Evolutionary conservation across 2,329 filamentous ascomycete species (phyloP), one percentile per base, ranked within the genome.

Genomic region (Alternaria dauci): DNA sequence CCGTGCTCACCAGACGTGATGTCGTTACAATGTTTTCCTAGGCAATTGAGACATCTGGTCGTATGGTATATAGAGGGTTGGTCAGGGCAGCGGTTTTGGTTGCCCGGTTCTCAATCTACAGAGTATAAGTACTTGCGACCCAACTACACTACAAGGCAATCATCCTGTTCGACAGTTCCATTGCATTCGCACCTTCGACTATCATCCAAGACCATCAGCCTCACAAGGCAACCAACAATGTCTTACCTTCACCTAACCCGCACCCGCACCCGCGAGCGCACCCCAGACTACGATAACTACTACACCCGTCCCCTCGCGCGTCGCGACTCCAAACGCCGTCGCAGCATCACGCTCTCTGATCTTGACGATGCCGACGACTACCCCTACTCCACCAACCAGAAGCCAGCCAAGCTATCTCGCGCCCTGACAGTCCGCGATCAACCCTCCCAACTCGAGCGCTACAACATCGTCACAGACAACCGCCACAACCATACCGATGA

Each of bases 371-470:
- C 39, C 20, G 46, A 77, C 62, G 74, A 76, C 60, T 75, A 73
- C 42, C 71, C 72, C 48, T 69, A 72, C 58, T 61, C 69, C 1
- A 54, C 62, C 34, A 55, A 59, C 30, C 63, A 66, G 55, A 63
- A 60, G 9, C 58, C 63, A 11, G 51, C 48, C 38, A 63, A 55
- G 11, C 55, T 60, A 63, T 74, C 70, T 8, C 71, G 70, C 42
- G 67, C 73, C 51, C 63, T 75, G 11, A 71, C 71, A 41, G 59
- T 72, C 41, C 73, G 69, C 55, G 42, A 66, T 48, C 66, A 70
- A 34, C 71, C 75, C 48, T 67, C 64, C 50, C 67, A 70, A 48
- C 64, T 75, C 18, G 72, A 76, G 58, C 74, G 75, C 53, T 77
- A 74, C 67, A 75, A 75, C 58, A 63, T 77, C 64, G 75, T 71